These are phyloP conservation scores for Selaginella moellendorffii DNA, from an alignment of 75 land plant genomes.

Conservation along the genomic window DNA sequence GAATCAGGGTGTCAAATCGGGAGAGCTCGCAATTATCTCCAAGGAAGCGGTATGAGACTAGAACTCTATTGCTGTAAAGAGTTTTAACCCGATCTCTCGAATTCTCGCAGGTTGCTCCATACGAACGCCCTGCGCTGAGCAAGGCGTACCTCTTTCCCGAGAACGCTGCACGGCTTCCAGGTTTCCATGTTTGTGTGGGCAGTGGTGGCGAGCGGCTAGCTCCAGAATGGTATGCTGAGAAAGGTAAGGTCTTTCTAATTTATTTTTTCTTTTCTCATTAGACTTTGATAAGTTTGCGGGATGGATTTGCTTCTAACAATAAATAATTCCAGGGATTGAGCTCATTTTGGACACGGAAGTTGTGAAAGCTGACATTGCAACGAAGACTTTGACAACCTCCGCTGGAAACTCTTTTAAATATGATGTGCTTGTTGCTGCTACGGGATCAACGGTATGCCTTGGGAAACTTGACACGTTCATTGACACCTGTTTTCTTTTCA, in stretches of 20 bases:
- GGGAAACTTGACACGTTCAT: too few species aligned
- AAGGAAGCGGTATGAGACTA: conserved; percentile 89
- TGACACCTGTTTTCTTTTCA: conserved; percentile 16
- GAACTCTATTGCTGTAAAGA: too few species aligned
- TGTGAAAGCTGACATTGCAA: conserved; percentile 68
- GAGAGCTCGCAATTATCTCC: conserved; percentile 87
- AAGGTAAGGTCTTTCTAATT: conserved; percentile 53
- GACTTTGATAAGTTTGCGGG: too few species aligned
- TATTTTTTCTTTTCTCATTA: too few species aligned
- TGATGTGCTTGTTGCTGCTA: conserved; percentile 61
- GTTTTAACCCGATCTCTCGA: too few species aligned
- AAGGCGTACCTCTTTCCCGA: conserved; percentile 90
- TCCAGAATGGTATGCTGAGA: conserved; percentile 90
- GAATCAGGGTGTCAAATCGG: conserved; percentile 58
- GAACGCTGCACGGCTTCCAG: conserved; percentile 86
- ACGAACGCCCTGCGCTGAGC: conserved; percentile 97
- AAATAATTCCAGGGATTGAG: conserved; percentile 84
- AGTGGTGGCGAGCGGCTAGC: conserved; percentile 78
- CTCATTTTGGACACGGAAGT: conserved; percentile 76
- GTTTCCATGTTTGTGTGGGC: conserved; percentile 91
- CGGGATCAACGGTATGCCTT: conserved; percentile 70
- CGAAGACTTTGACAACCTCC: conserved; percentile 57
- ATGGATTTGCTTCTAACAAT: too few species aligned
- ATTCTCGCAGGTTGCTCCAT: conserved; percentile 84
- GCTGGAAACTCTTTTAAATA: conserved; percentile 49